Conservation (phyloP, 176 grass and related monocot genomes). For the Triticum monococcum region DNA sequence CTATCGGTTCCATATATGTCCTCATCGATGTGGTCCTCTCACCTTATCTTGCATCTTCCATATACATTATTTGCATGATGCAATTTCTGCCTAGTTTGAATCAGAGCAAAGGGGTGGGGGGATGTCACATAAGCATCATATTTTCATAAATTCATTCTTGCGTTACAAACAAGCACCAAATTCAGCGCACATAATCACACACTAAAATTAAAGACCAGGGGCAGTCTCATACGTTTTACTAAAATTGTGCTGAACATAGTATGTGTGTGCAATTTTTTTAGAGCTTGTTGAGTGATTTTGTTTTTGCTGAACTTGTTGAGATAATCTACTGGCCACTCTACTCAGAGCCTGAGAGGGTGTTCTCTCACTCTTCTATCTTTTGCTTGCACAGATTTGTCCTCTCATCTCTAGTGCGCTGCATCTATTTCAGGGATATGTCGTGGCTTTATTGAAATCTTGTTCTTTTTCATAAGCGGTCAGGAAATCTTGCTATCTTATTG, state of each 20-base stretch:
- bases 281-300: background rate
- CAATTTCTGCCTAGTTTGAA: background rate
- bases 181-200: background rate
- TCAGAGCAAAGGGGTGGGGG: background rate
- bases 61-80: background rate
- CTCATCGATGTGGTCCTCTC: conserved; percentile 35
- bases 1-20: conserved; percentile 37
- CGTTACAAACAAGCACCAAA: too few species aligned
- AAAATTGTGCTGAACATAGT: background rate
- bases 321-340: background rate
- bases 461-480: conserved; percentile 18
- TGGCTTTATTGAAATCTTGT: conserved; percentile 16
- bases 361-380: conserved; percentile 15
- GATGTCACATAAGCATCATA: too few species aligned
- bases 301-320: background rate
- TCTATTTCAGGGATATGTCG: conserved; percentile 4
- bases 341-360: background rate
- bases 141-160: too few species aligned
- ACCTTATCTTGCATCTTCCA: conserved; percentile 34
- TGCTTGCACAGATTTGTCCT: conserved; percentile 21
- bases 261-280: background rate
- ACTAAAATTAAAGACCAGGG: too few species aligned
- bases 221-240: too few species aligned
- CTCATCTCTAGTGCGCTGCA: conserved; percentile 22
- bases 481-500: background rate